These are phyloP conservation scores for Sisymbrium irio DNA, from an alignment of 345 rosid genomes.

Conservation along the genomic window DNA sequence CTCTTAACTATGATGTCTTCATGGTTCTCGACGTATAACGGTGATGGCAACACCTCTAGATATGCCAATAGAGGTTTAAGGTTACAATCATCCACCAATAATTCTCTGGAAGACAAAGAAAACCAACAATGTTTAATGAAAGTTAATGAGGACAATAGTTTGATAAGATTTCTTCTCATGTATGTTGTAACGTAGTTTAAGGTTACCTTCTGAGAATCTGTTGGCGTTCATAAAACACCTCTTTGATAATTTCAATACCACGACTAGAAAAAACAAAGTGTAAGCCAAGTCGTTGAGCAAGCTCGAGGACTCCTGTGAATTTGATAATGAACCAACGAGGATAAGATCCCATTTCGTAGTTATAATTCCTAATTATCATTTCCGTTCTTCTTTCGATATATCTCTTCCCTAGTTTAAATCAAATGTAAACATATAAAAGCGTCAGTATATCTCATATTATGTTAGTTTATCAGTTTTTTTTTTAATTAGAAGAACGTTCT, in stretches of 20 bases:
- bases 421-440: neutral
- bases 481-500: no score
- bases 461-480: no score
- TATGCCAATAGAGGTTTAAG: slow-evolving; percentile 43
- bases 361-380: slow-evolving; percentile 29
- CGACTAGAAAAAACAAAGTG: slow-evolving; percentile 31
- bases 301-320: slow-evolving; percentile 54
- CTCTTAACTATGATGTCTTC: slow-evolving; percentile 21
- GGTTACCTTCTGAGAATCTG: slow-evolving; percentile 41
- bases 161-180: neutral
- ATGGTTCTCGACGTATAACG: slow-evolving; percentile 14
- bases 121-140: neutral
- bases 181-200: neutral
- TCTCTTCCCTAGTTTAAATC: slow-evolving; percentile 34
- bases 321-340: slow-evolving; percentile 60
- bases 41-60: slow-evolving; percentile 43
- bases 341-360: slow-evolving; percentile 1
- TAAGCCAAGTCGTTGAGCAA: slow-evolving; percentile 41
- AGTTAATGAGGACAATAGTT: neutral
- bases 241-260: slow-evolving; percentile 1
- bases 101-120: slow-evolving; percentile 36
- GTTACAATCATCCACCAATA: slow-evolving; percentile 26
- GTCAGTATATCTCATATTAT: neutral
- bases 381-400: slow-evolving; percentile 41
- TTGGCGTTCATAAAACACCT: slow-evolving; percentile 34